Conservation (phyloP, 23 red algal species). For the Gracilaria caudata region DNA sequence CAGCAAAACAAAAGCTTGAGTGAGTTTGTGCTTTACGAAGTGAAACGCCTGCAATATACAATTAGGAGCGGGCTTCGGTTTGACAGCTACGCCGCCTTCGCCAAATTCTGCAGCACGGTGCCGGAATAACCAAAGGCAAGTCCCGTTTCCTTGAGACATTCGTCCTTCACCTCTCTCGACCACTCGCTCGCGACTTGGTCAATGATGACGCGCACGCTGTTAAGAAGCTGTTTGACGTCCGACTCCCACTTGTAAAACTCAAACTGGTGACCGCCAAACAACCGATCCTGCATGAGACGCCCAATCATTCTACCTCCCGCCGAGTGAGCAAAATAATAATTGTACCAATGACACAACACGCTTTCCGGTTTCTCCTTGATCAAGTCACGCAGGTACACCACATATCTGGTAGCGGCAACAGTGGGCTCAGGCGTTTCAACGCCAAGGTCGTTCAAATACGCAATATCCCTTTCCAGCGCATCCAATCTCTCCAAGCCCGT, state of each 20-base stretch:
- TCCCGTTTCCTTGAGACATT: slow-evolving; percentile 92
- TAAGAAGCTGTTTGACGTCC: slow-evolving; percentile 95
- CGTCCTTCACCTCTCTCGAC: slow-evolving; percentile 95
- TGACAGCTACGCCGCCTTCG: slow-evolving; percentile 63
- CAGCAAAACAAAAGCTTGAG: too few relatives aligned
- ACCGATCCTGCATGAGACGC: slow-evolving; percentile 84
- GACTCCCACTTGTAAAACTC: slow-evolving; percentile 96
- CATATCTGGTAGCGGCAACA: slow-evolving; percentile 70
- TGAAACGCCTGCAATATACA: neutral
- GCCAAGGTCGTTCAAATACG: slow-evolving; percentile 68
- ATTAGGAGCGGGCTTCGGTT: neutral
- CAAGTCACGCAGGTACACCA: slow-evolving; percentile 76
- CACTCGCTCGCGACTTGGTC: slow-evolving; percentile 85
- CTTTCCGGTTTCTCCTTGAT: slow-evolving; percentile 74
- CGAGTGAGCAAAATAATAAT: slow-evolving; percentile 97
- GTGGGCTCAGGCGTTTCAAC: slow-evolving; percentile 63
- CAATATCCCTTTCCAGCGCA: slow-evolving; percentile 82
- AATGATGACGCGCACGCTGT: slow-evolving; percentile 82
- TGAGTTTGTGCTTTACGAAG: too few relatives aligned
- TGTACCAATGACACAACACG: slow-evolving; percentile 98
- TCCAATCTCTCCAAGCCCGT: slow-evolving; percentile 86
- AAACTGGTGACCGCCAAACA: slow-evolving; percentile 83
- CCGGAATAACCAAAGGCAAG: slow-evolving; percentile 95
- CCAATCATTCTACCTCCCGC: slow-evolving; percentile 99
- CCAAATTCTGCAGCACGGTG: slow-evolving; percentile 89